phyloP scores from a whole-genome alignment of 1,284 basidiomycete genomes.

The Puccinia polysora region DNA sequence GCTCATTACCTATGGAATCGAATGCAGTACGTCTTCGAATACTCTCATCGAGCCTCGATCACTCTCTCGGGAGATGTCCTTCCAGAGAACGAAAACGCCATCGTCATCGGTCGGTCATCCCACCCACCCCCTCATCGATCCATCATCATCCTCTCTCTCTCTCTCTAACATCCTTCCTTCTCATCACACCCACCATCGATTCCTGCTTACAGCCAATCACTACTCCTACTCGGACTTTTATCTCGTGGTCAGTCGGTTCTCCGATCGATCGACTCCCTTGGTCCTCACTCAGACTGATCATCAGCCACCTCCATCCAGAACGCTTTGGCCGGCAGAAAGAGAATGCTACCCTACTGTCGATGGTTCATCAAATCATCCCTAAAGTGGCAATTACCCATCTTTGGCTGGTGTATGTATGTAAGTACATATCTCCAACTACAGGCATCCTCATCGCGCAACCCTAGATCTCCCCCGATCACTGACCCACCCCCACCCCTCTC shows the following conservation, averaged over 20 bases:
- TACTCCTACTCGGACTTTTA: slow-evolving; percentile 14
- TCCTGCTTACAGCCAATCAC: slow-evolving; percentile 14
- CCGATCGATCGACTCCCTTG: neutral
- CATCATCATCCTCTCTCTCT: neutral
- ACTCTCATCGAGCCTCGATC: slow-evolving; percentile 13
- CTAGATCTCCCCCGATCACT: neutral
- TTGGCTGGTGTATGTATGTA: slow-evolving; percentile 43
- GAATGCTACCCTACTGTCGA: slow-evolving; percentile 37
- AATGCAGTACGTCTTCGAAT: slow-evolving; percentile 41
- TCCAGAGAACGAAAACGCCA: slow-evolving; percentile 29
- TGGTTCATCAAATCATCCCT: slow-evolving; percentile 39
- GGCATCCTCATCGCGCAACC: neutral
- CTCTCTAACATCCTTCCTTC: neutral
- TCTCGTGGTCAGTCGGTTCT: neutral
- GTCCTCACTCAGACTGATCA: neutral
- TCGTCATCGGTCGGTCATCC: slow-evolving; percentile 29
- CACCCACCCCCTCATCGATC: neutral
- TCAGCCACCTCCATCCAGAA: neutral
- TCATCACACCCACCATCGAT: neutral
- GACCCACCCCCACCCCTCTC: no score
- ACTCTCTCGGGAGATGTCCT: slow-evolving; percentile 40
- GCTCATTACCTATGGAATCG: slow-evolving; percentile 32
- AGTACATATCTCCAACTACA: neutral
- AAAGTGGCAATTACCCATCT: slow-evolving; percentile 38
- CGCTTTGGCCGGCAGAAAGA: slow-evolving; percentile 30